phyloP scores from a whole-genome alignment of 129 eudicot genomes.

The Pulicaria dysenterica region DNA sequence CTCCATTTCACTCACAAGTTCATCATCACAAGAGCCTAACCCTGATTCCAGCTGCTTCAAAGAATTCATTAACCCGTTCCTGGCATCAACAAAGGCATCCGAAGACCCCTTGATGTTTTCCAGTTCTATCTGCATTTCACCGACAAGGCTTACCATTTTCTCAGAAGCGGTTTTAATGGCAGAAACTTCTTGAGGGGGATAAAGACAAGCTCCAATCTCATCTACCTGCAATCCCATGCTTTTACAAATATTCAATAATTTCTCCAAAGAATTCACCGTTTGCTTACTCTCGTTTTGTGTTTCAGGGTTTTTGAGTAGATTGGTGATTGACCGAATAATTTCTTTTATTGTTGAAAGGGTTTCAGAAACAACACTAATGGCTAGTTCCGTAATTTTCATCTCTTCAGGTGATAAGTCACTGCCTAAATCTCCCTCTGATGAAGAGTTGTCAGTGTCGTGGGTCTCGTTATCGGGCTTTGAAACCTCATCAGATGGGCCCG shows the following conservation, averaged over 20 bases:
- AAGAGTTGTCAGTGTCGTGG: slow-evolving; percentile 39
- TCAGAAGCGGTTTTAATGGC: slow-evolving; percentile 60
- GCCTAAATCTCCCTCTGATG: slow-evolving; percentile 63
- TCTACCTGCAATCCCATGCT: slow-evolving; percentile 69
- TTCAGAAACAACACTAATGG: slow-evolving; percentile 54
- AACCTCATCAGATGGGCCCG: slow-evolving; percentile 31
- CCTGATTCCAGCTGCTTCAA: slow-evolving; percentile 53
- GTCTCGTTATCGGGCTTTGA: slow-evolving; percentile 32
- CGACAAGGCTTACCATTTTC: slow-evolving; percentile 44
- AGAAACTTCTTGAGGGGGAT: slow-evolving; percentile 85
- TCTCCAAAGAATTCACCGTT: slow-evolving; percentile 61
- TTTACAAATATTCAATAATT: slow-evolving; percentile 51
- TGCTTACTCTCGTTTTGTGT: slow-evolving; percentile 28
- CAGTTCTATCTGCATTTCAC: slow-evolving; percentile 53
- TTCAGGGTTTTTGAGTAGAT: slow-evolving; percentile 53
- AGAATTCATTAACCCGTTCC: slow-evolving; percentile 46
- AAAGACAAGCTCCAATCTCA: slow-evolving; percentile 92
- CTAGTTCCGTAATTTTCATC: slow-evolving; percentile 69
- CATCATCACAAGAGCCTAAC: slow-evolving; percentile 38
- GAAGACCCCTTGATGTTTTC: slow-evolving; percentile 48
- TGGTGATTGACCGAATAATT: slow-evolving; percentile 61
- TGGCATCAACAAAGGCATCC: slow-evolving; percentile 53
- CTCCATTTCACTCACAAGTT: slow-evolving; percentile 48
- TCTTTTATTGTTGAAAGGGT: slow-evolving; percentile 60
- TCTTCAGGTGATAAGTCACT: slow-evolving; percentile 80